Conservation (phyloP, 2,329 filamentous ascomycete species). For the Elsinoe fawcettii region DNA sequence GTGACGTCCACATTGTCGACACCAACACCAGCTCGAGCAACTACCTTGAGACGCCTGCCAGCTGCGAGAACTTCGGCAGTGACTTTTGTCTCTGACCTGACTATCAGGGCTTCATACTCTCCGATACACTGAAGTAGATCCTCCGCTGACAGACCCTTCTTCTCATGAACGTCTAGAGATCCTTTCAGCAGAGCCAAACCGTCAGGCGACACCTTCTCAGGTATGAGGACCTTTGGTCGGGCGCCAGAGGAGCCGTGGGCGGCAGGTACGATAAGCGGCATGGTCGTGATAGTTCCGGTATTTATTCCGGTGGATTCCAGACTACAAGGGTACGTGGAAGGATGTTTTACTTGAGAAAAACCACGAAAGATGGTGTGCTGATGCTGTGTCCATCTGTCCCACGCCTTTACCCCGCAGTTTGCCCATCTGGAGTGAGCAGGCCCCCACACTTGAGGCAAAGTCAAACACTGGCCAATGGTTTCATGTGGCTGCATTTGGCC, state of each 20-base stretch:
- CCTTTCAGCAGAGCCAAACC: conserved; percentile 61
- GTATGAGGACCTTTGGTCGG: conserved; percentile 56
- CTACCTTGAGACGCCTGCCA: conserved; percentile 63
- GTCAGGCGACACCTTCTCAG: conserved; percentile 74
- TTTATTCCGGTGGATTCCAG: neutral
- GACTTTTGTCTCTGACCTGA: conserved; percentile 75
- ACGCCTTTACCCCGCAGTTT: conserved; percentile 13
- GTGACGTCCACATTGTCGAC: conserved; percentile 76
- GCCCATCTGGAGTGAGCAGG: neutral
- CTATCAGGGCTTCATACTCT: conserved; percentile 66
- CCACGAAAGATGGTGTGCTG: neutral
- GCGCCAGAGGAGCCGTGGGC: conserved; percentile 22
- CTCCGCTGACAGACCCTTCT: conserved; percentile 52
- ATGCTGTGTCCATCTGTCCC: conserved; percentile 10
- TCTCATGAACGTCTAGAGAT: conserved; percentile 62
- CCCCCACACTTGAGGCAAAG: neutral
- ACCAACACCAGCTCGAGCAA: conserved; percentile 72
- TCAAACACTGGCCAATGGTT: conserved; percentile 6
- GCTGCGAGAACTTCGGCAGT: conserved; percentile 59
- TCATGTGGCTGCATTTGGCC: neutral
- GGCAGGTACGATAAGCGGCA: conserved; percentile 21
- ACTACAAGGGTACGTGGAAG: conserved; percentile 12
- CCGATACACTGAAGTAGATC: conserved; percentile 61
- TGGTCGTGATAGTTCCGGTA: neutral
- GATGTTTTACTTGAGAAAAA: conserved; percentile 9